These are phyloP conservation scores for Colletotrichum siamense DNA, from an alignment of 2,329 filamentous ascomycete species.

Conservation along the genomic window DNA sequence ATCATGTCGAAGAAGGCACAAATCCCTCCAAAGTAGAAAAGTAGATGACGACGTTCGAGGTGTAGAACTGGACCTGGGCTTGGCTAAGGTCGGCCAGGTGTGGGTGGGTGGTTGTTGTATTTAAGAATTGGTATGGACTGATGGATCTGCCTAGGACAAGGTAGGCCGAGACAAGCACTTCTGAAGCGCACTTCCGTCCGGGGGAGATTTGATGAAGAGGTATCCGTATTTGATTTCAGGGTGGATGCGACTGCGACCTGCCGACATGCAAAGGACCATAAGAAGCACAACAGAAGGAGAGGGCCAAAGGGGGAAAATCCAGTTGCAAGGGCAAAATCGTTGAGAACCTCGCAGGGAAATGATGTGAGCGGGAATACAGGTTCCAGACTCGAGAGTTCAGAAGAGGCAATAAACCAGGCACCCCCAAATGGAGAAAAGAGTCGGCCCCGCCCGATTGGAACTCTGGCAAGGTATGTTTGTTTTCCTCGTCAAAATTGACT, in stretches of 20 bases:
- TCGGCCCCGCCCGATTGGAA: background rate
- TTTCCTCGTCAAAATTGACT: background rate
- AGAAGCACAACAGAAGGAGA: background rate
- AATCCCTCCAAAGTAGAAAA: background rate
- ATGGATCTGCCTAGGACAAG: background rate
- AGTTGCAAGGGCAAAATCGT: background rate
- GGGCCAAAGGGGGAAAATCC: background rate
- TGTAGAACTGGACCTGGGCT: background rate
- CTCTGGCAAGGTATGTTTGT: background rate
- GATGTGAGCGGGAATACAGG: background rate
- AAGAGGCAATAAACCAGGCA: background rate
- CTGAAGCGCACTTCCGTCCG: background rate
- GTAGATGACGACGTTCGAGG: background rate
- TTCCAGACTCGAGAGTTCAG: background rate
- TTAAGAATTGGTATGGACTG: background rate
- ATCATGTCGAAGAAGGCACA: background rate
- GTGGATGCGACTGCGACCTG: background rate
- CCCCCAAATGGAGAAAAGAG: background rate
- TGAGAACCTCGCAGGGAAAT: background rate
- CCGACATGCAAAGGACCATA: background rate
- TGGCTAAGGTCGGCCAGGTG: background rate
- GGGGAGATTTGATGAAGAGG: background rate
- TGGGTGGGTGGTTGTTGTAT: conserved; percentile 1
- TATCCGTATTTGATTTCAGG: background rate
- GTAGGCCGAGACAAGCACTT: background rate